Evolutionary conservation across 352 stramenopile species (phyloP), one percentile per base, ranked within the genome.

Genomic region (Hyphochytrium catenoides): DNA sequence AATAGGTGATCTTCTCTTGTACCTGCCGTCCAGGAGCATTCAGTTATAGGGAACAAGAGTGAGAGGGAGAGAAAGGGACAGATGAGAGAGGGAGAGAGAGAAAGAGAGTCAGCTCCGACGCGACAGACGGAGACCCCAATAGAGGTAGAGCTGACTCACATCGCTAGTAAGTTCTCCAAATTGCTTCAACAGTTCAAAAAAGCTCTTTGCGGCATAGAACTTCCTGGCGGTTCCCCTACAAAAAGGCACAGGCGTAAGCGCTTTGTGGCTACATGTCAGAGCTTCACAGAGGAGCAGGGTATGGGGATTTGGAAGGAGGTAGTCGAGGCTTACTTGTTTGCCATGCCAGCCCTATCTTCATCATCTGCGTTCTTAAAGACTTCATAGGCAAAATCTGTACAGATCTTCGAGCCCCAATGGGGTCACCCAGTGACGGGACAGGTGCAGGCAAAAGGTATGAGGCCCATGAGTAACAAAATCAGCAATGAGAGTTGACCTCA

Each of bases 161-260:
- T 82, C 58, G 26, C 87, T 65, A 7, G 61, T 64, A 22, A 72
- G 57, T 2, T 74, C 50, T 23, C 83, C 74, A 57, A 96, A 97
- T 54, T 95, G 86, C 37, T 82, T 70, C 32, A 97, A 55, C 34
- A 94, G 91, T 51, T 97, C 85, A 36, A 94, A 92, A 54, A 96
- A 95, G 8, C 62, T 88, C 23, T 75, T 81, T 1, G 85, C 85
- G 0, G 83, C 84, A 61, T 95, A 95, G 59, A 95, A 97, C 15
- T 74, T 93, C 24, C 76, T 66, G 29, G 87, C 87, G 12, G 85
- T 97, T 40, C 67, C 74, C 43, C 68, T 83, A 32, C 17, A 23
- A 45, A n/a, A 47, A 26, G 16, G 18, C 20, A 37, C 17, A 39
- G 26, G 11, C n/a, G 11, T 17, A 8, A 5, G 39, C n/a, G 37